phyloP scores from a whole-genome alignment of 2,329 filamentous ascomycete species.

The Calonectria honghensis region DNA sequence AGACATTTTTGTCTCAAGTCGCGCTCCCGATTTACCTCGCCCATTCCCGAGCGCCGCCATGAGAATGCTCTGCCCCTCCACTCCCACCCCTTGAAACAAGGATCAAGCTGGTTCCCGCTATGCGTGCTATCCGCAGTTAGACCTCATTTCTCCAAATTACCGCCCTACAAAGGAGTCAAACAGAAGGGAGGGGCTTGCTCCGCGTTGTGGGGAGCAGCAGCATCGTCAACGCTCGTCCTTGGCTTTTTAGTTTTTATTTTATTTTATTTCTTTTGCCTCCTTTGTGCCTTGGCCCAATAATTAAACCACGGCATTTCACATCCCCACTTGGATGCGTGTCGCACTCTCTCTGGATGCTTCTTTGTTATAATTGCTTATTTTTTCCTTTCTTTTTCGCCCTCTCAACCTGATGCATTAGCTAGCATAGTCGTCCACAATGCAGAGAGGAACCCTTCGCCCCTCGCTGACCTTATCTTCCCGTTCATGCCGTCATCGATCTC shows the following conservation, averaged over 20 bases:
- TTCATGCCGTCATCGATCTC: slow-evolving; percentile 22
- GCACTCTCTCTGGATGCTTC: background rate
- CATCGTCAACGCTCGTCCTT: background rate
- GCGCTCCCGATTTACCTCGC: slow-evolving; percentile 29
- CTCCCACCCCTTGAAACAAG: slow-evolving; percentile 29
- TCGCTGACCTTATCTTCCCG: slow-evolving; percentile 2
- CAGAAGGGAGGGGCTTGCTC: slow-evolving; percentile 25
- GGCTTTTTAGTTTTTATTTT: background rate
- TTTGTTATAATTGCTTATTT: background rate
- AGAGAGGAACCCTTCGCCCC: background rate
- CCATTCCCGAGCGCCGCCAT: slow-evolving; percentile 28
- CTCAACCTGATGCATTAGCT: slow-evolving; percentile 12
- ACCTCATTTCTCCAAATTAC: slow-evolving; percentile 22
- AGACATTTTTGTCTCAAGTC: slow-evolving; percentile 9
- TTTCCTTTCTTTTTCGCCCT: background rate
- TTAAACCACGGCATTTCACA: slow-evolving; percentile 20
- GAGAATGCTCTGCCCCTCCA: slow-evolving; percentile 25
- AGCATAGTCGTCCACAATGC: slow-evolving; percentile 7
- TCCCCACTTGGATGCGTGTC: slow-evolving; percentile 17
- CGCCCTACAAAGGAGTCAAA: slow-evolving; percentile 22
- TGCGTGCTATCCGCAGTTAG: slow-evolving; percentile 7
- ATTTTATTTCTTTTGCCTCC: background rate
- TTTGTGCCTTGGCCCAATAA: slow-evolving; percentile 3
- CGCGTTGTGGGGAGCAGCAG: slow-evolving; percentile 22
- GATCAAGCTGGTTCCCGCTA: slow-evolving; percentile 32